Evolutionary conservation across 306 rosid genomes (phyloP), one percentile per base, ranked within the genome.

Genomic region (Oemleria cerasiformis): DNA sequence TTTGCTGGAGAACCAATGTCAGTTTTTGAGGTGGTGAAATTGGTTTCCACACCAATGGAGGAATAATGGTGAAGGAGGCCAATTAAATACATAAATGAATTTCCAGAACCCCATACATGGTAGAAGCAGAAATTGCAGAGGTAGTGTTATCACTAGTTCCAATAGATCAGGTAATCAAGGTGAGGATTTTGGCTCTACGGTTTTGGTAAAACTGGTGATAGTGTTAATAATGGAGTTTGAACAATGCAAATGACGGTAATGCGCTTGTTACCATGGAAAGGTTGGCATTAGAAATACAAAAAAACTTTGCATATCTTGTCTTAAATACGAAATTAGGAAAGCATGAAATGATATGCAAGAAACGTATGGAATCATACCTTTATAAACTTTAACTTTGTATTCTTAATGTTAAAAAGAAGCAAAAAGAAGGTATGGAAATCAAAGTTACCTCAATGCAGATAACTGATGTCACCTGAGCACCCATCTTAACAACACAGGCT

Each of bases 391-490:
- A 9, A 19, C 19, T 34, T 42, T 25, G 12, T 9, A 51, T 9
- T 39, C 30, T 49, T 44, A 21, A 66, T 49, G 63, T 12, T 39
- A 68, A 63, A 30, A 53, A 73, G 30, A 53, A 70, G 48, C 23
- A 57, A 19, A 70, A 71, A 64, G 34, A 51, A 45, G 50, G 54
- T 61, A 65, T 47, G 47, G 43, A 65, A 78, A 70, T 68, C 73
- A 49, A 71, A 64, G 34, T 80, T 84, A 94, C 98, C 97, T 94
- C 99, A 25, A 94, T 73, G 78, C 99, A 94, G 82, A 89, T 82
- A 82, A 94, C 78, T 77, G 99, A 86, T 50, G 97, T 87, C 83
- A 89, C 90, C 71, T 94, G 97, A 77, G 97, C 91, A 77, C 99
- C 97, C 68, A 94, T 87, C 77, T 85, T 91, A 66, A 91, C 96